These are phyloP conservation scores for Wickerhamomyces tratensis DNA, from an alignment of 805 yeast genomes.

Conservation along the genomic window DNA sequence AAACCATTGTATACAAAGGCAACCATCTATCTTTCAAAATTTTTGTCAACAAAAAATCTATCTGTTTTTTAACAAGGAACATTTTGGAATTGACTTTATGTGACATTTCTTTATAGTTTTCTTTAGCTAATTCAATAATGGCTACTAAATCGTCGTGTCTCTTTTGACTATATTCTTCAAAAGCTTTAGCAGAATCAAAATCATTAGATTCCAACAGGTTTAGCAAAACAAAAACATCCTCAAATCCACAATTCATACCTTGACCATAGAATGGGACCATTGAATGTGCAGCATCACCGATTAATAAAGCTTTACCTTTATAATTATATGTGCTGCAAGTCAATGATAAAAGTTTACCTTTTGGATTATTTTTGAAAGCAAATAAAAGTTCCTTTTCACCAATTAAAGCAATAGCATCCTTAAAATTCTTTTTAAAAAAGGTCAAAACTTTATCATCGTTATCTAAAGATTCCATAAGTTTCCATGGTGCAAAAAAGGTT, in stretches of 20 bases:
- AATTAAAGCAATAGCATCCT: conserved; percentile 64
- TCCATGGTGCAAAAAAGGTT: conserved; percentile 81
- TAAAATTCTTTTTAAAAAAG: conserved; percentile 56
- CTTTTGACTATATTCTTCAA: conserved; percentile 39
- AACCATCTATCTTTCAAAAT: conserved; percentile 58
- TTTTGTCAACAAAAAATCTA: conserved; percentile 59
- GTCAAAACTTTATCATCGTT: conserved; percentile 31
- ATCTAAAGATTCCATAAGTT: conserved; percentile 43
- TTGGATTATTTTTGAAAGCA: conserved; percentile 52
- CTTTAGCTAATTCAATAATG: conserved; percentile 68
- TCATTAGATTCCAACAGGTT: conserved; percentile 30
- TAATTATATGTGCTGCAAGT: conserved; percentile 62
- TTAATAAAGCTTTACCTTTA: conserved; percentile 49
- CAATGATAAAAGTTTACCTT: conserved; percentile 71
- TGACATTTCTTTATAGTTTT: conserved; percentile 83
- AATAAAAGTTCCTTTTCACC: conserved; percentile 44
- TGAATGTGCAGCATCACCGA: conserved; percentile 94
- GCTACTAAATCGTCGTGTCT: conserved; percentile 66
- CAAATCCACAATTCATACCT: conserved; percentile 95
- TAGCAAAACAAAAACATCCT: conserved; percentile 69
- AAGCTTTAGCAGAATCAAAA: conserved; percentile 36
- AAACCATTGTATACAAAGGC: conserved; percentile 87
- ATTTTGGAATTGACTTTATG: conserved; percentile 56
- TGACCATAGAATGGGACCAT: conserved; percentile 99
- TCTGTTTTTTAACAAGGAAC: conserved; percentile 54